Conservation (phyloP, 225 moss, liverwort and hornwort genomes). For the Bryum argenteum region DNA sequence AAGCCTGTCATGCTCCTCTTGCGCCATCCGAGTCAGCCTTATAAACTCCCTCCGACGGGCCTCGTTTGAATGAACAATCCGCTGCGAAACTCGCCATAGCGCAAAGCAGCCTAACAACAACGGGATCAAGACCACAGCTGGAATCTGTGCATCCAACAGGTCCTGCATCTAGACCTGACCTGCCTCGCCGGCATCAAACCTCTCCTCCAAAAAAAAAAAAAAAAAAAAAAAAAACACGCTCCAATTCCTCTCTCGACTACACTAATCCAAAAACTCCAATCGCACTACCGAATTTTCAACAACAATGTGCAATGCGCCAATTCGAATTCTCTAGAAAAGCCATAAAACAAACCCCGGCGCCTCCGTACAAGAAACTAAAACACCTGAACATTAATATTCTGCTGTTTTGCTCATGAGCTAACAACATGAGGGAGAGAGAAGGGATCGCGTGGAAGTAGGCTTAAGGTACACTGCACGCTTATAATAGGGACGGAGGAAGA, state of each 20-base stretch:
- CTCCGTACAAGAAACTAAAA: slow-evolving; percentile 14
- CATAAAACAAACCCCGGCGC: not conserved
- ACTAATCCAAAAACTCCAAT: slow-evolving; percentile 18
- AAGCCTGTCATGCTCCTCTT: slow-evolving; percentile 65
- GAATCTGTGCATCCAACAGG: slow-evolving; percentile 56
- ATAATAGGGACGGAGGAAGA: not conserved
- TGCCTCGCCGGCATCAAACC: slow-evolving; percentile 50
- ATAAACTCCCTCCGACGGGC: slow-evolving; percentile 51
- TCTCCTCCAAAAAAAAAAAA: not conserved
- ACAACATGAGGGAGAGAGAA: too few relatives aligned
- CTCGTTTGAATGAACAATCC: slow-evolving; percentile 30
- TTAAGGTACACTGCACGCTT: too few relatives aligned
- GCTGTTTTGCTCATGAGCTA: too few relatives aligned
- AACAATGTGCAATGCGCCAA: not conserved
- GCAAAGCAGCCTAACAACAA: slow-evolving; percentile 37
- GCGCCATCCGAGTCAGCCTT: slow-evolving; percentile 51
- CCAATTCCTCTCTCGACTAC: slow-evolving; percentile 9
- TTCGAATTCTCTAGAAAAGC: not conserved
- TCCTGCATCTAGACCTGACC: slow-evolving; percentile 55
- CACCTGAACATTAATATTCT: not conserved
- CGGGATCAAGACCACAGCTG: slow-evolving; percentile 52
- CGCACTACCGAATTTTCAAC: not conserved
- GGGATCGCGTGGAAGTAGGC: not conserved
- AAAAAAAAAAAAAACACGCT: not conserved
- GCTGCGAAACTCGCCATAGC: slow-evolving; percentile 46